A percentile compares a stretch with the other conserved stretches of the same genome.
phyloP scores from a whole-genome alignment of 2,329 filamentous ascomycete species.

The Phaeomoniella chlamydospora region DNA sequence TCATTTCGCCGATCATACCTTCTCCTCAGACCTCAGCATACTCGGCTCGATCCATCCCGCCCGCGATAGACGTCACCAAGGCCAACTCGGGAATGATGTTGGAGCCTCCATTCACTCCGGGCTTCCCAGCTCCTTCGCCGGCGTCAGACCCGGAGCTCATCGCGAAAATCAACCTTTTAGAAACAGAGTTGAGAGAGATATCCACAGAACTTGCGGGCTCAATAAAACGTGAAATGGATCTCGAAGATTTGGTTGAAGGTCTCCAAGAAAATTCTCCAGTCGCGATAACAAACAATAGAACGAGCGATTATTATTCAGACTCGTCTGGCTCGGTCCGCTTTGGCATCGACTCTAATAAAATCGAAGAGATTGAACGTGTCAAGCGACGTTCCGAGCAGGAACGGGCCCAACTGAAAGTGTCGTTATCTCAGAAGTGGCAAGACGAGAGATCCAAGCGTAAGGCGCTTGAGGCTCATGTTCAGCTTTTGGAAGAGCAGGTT shows the following conservation, averaged over 20 bases:
- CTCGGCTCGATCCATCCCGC: conserved; percentile 24
- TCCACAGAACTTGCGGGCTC: conserved; percentile 84
- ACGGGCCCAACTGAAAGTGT: conserved; percentile 70
- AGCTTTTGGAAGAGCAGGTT: conserved; percentile 64
- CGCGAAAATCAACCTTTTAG: conserved; percentile 68
- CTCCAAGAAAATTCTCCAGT: conserved; percentile 58
- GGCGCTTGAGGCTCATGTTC: conserved; percentile 70
- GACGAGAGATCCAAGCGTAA: conserved; percentile 67
- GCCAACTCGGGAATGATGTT: conserved; percentile 26
- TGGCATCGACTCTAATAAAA: conserved; percentile 44
- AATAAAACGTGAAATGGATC: conserved; percentile 87
- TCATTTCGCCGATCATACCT: conserved; percentile 37
- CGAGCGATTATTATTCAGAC: conserved; percentile 96
- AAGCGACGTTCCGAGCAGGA: conserved; percentile 81
- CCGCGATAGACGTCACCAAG: conserved; percentile 34
- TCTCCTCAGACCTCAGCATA: conserved; percentile 18
- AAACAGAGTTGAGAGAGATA: conserved; percentile 87
- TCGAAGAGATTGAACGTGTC: conserved; percentile 66
- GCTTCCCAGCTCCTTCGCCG: conserved; percentile 9
- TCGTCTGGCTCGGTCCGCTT: conserved; percentile 75
- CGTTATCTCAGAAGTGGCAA: conserved; percentile 73
- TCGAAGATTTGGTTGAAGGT: conserved; percentile 85
- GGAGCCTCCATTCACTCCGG: conserved; percentile 3
- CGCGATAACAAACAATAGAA: conserved; percentile 51
- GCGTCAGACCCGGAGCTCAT: conserved; percentile 27